phyloP scores from a whole-genome alignment of 2,329 filamentous ascomycete species.

The Xylariaceae sp. region DNA sequence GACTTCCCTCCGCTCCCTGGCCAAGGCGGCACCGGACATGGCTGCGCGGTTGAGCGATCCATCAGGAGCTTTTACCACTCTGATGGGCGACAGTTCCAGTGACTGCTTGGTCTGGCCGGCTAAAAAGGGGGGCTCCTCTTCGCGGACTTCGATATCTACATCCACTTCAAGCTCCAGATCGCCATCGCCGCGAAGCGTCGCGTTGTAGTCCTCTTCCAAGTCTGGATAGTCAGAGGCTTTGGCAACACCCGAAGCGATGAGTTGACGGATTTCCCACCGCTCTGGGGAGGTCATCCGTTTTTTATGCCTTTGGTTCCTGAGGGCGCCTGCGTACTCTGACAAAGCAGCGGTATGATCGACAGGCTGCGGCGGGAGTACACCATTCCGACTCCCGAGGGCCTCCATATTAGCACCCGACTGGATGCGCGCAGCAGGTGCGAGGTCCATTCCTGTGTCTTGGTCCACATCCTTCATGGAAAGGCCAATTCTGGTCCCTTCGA shows the following conservation, averaged over 20 bases:
- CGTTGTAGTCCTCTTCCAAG: conserved; percentile 88
- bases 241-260: conserved; percentile 91
- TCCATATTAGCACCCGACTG: conserved; percentile 89
- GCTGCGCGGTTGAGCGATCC: conserved; percentile 97
- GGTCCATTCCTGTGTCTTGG: conserved; percentile 78
- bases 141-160: conserved; percentile 91
- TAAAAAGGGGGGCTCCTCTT: conserved; percentile 94
- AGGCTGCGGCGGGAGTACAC: conserved; percentile 37
- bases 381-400: conserved; percentile 62
- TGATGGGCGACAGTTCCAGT: conserved; percentile 88
- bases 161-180: conserved; percentile 93
- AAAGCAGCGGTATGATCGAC: conserved; percentile 56
- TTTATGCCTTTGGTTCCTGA: conserved; percentile 58
- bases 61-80: conserved; percentile 95
- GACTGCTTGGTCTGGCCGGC: conserved; percentile 96
- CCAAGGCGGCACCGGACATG: conserved; percentile 83
- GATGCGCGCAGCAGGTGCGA: conserved; percentile 72
- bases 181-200: conserved; percentile 78
- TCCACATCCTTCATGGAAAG: conserved; percentile 98
- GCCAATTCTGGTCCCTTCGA: conserved; percentile 77
- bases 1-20: conserved; percentile 85
- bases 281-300: conserved; percentile 97
- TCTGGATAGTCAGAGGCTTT: conserved; percentile 94
- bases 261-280: conserved; percentile 93
- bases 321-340: conserved; percentile 52